phyloP scores from a whole-genome alignment of 768 basidiomycete genomes.

The Goffeauzyma gilvescens region DNA sequence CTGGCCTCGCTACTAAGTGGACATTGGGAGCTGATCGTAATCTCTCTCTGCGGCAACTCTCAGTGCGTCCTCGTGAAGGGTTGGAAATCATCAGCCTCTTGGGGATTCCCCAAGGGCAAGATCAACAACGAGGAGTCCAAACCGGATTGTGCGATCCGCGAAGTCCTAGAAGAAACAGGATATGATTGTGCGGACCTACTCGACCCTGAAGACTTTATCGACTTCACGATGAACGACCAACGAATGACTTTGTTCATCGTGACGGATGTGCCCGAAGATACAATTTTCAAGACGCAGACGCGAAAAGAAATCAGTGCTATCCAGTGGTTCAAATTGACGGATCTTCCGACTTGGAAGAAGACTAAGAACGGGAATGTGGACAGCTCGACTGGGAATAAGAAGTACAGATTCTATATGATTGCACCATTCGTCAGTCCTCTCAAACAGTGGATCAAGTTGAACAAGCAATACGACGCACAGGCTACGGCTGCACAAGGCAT shows the following conservation, averaged over 20 bases:
- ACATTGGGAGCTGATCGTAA: not conserved
- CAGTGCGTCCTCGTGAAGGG: slow-evolving; percentile 96
- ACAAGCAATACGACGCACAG: too few species aligned
- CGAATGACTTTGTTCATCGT: slow-evolving; percentile 79
- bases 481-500: too few species aligned
- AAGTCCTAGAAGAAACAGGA: slow-evolving; percentile 93
- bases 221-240: slow-evolving; percentile 75
- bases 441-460: slow-evolving; percentile 1
- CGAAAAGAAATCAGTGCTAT: slow-evolving; percentile 98
- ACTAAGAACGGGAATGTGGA: slow-evolving; percentile 38
- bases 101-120: slow-evolving; percentile 99
- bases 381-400: slow-evolving; percentile 32
- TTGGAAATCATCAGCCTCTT: slow-evolving; percentile 88
- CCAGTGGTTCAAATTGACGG: slow-evolving; percentile 76
- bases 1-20: not conserved
- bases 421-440: slow-evolving; percentile 55
- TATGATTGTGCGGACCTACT: slow-evolving; percentile 43
- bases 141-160: slow-evolving; percentile 68
- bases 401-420: slow-evolving; percentile 76
- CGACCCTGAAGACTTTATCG: slow-evolving; percentile 45
- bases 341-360: slow-evolving; percentile 76
- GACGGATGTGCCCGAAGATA: slow-evolving; percentile 68
- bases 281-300: slow-evolving; percentile 75
- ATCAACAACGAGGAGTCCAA: slow-evolving; percentile 85
- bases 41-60: too few species aligned